Evolutionary conservation across 176 grass and related monocot genomes (phyloP).

Genomic region (Oryza punctata): DNA sequence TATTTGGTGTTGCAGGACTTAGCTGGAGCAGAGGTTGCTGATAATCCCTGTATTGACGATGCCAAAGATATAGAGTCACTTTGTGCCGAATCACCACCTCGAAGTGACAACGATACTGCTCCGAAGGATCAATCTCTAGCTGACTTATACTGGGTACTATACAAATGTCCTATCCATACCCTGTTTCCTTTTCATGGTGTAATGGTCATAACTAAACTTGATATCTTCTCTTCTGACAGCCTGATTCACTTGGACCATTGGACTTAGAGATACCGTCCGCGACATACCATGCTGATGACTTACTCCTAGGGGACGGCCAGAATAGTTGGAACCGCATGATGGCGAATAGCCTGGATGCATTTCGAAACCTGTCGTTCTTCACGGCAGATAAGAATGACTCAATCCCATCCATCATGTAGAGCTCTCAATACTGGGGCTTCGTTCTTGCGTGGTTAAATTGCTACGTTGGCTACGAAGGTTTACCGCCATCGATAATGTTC

Average conservation of each 20-base stretch:
- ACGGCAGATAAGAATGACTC: conserved; percentile 54
- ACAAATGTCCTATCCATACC: conserved; percentile 1
- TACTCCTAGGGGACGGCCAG: conserved; percentile 70
- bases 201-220: conserved; percentile 28
- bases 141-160: conserved; percentile 88
- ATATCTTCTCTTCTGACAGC: conserved; percentile 45
- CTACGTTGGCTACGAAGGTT: conserved; percentile 32
- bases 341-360: conserved; percentile 83
- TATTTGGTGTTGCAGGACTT: conserved; percentile 59
- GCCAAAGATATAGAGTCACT: conserved; percentile 42
- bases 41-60: conserved; percentile 43
- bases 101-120: conserved; percentile 28
- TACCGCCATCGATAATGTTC: conserved; percentile 9
- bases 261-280: conserved; percentile 66
- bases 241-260: conserved; percentile 91
- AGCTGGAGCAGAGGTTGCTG: conserved; percentile 46
- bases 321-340: conserved; percentile 82
- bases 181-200: background rate
- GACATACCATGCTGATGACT: conserved; percentile 61
- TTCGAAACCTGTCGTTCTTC: conserved; percentile 75
- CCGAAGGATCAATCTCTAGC: conserved; percentile 57
- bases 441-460: background rate
- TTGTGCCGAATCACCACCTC: conserved; percentile 42
- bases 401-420: conserved; percentile 53
- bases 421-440: background rate